Conservation (phyloP, 192 early-diverging fungal species). For the Coemansia sp. region DNA sequence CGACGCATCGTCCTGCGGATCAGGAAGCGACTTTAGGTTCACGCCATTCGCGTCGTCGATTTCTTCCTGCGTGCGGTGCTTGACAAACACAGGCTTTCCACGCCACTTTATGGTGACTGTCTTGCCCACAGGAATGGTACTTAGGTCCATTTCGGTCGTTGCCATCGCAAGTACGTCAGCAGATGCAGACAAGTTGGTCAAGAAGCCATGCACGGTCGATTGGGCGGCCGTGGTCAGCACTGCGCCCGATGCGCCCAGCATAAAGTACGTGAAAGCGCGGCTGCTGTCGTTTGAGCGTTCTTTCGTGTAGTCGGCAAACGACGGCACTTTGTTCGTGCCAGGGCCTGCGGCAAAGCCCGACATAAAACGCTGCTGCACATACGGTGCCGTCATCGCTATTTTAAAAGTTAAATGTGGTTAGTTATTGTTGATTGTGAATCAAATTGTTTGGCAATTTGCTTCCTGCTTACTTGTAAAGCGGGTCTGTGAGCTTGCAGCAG, state of each 20-base stretch:
- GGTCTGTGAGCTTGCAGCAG: slow-evolving; percentile 34
- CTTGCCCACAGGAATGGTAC: slow-evolving; percentile 92
- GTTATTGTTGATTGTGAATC: too few relatives aligned
- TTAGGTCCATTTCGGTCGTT: slow-evolving; percentile 94
- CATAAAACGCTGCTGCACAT: slow-evolving; percentile 55
- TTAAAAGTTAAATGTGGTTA: neutral
- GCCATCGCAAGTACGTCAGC: slow-evolving; percentile 97
- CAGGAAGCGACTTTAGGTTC: slow-evolving; percentile 76
- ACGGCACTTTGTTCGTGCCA: slow-evolving; percentile 68
- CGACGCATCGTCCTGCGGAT: slow-evolving; percentile 90
- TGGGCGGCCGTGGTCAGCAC: slow-evolving; percentile 83
- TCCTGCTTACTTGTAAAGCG: slow-evolving; percentile 40
- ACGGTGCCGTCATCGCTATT: slow-evolving; percentile 31
- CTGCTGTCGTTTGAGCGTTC: slow-evolving; percentile 62
- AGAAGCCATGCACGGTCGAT: slow-evolving; percentile 76
- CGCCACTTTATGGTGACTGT: slow-evolving; percentile 98
- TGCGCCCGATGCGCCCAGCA: slow-evolving; percentile 87
- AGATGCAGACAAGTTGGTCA: slow-evolving; percentile 90
- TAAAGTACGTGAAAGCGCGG: slow-evolving; percentile 87
- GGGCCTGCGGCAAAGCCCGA: slow-evolving; percentile 58
- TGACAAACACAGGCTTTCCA: slow-evolving; percentile 97
- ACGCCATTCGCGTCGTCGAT: slow-evolving; percentile 89
- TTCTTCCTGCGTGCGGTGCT: slow-evolving; percentile 93
- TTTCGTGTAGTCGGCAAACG: slow-evolving; percentile 78
- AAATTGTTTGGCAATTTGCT: too few relatives aligned